Conservation (phyloP, 495 filamentous ascomycete species). For the Lasiosphaeria ovina region DNA sequence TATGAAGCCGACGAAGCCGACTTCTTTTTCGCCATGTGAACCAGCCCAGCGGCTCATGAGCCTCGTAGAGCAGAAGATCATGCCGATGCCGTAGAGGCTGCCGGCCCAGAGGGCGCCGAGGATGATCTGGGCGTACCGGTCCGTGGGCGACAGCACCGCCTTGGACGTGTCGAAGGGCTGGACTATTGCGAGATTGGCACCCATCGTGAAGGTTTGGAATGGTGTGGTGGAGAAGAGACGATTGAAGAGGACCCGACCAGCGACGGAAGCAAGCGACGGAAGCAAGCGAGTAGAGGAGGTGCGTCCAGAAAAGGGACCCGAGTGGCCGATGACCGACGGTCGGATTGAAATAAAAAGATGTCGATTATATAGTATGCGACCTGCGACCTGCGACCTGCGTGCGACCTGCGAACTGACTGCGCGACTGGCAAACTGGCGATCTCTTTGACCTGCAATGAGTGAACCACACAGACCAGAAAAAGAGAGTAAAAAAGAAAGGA, state of each 20-base stretch:
- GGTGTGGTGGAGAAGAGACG: background rate
- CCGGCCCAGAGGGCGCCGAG: conserved; percentile 32
- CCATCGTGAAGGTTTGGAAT: conserved; percentile 23
- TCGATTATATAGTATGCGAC: background rate
- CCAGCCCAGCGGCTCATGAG: conserved; percentile 37
- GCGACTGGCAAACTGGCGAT: background rate
- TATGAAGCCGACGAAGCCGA: conserved; percentile 25
- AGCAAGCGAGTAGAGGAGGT: background rate
- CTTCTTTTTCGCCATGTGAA: conserved; percentile 24
- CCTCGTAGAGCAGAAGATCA: conserved; percentile 33
- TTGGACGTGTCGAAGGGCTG: conserved; percentile 29
- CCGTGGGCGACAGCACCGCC: conserved; percentile 22
- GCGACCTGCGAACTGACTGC: conserved; percentile 10
- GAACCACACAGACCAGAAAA: background rate
- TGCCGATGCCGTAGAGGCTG: conserved; percentile 34
- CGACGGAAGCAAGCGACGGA: background rate
- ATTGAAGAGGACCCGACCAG: background rate
- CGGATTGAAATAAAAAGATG: background rate
- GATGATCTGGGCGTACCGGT: conserved; percentile 29
- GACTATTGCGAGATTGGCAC: conserved; percentile 30
- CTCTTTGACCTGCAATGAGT: conserved; percentile 7
- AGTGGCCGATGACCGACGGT: background rate
- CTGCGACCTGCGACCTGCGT: background rate
- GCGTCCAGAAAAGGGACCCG: conserved; percentile 16
- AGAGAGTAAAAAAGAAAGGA: conserved; percentile 12